Evolutionary conservation across 129 eudicot species (phyloP).

Genomic region (Silybum marianum): DNA sequence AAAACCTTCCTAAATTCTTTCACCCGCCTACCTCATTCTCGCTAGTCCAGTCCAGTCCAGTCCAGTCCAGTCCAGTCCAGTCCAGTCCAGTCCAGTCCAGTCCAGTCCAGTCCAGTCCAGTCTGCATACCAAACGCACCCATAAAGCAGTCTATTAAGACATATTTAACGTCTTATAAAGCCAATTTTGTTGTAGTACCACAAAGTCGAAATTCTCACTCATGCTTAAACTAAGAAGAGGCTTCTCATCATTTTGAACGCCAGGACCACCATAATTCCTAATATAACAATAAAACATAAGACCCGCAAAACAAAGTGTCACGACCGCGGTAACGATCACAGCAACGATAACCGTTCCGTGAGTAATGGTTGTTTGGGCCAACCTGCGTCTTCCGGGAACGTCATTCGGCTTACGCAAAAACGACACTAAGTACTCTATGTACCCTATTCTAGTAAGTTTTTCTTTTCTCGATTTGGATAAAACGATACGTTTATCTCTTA

Average conservation of each 20-base stretch:
- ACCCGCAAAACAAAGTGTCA: constrained; percentile 53
- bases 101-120: background rate
- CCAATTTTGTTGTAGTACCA: background rate
- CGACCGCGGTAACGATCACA: constrained; percentile 65
- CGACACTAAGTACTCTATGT: constrained; percentile 39
- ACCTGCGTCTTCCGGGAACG: constrained; percentile 42
- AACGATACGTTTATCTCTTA: constrained; percentile 39
- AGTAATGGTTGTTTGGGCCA: constrained; percentile 46
- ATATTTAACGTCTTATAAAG: background rate
- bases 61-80: background rate
- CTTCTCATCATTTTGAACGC: constrained; percentile 51
- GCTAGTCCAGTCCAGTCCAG: background rate
- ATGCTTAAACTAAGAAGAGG: constrained; percentile 56
- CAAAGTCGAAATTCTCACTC: constrained; percentile 37
- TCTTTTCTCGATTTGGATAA: constrained; percentile 55
- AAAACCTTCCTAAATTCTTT: background rate
- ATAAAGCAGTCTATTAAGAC: background rate
- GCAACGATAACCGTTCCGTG: constrained; percentile 53
- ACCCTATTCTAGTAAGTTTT: constrained; percentile 41
- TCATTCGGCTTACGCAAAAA: constrained; percentile 24
- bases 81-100: background rate
- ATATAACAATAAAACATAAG: constrained; percentile 55
- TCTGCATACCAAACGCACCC: background rate
- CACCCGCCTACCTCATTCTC: background rate
- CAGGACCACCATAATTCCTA: constrained; percentile 35